Conservation (phyloP, 164 flowering plant species). For the Nelumbo lutea region DNA sequence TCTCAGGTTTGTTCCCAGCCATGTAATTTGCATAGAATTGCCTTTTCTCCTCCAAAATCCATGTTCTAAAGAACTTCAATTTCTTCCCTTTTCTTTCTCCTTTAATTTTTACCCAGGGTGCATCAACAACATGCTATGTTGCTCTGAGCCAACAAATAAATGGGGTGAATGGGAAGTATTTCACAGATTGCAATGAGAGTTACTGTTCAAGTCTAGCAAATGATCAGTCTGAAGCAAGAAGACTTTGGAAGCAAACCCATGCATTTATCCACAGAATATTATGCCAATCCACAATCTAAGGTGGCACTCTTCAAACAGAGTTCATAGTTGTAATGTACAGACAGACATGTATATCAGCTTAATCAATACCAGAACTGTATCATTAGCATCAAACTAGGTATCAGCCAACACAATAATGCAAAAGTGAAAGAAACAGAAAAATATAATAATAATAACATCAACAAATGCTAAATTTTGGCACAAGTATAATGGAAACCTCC, state of each 20-base stretch:
- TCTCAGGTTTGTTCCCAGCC: conserved; percentile 56
- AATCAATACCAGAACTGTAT: not conserved
- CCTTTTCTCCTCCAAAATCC: not conserved
- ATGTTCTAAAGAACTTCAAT: not conserved
- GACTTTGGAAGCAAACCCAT: conserved; percentile 66
- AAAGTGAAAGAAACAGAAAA: too few relatives aligned
- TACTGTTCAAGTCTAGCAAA: conserved; percentile 64
- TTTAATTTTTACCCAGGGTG: conserved; percentile 50
- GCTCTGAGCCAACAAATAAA: conserved; percentile 56
- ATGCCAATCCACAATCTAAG: conserved; percentile 14
- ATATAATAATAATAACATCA: too few relatives aligned
- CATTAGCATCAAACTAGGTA: not conserved
- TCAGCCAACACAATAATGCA: not conserved
- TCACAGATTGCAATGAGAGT: conserved; percentile 84
- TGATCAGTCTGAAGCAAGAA: conserved; percentile 56
- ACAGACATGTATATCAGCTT: not conserved
- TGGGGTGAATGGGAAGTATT: conserved; percentile 77
- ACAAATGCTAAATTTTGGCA: too few relatives aligned
- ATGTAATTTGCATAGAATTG: not conserved
- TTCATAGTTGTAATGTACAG: not conserved
- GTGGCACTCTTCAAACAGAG: not conserved
- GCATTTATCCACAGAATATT: conserved; percentile 41
- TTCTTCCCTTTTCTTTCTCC: not conserved
- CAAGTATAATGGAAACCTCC: not conserved
- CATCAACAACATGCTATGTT: conserved; percentile 84